Evolutionary conservation across 179 eudicot genomes (phyloP).

Genomic region (Actinidia chinensis): DNA sequence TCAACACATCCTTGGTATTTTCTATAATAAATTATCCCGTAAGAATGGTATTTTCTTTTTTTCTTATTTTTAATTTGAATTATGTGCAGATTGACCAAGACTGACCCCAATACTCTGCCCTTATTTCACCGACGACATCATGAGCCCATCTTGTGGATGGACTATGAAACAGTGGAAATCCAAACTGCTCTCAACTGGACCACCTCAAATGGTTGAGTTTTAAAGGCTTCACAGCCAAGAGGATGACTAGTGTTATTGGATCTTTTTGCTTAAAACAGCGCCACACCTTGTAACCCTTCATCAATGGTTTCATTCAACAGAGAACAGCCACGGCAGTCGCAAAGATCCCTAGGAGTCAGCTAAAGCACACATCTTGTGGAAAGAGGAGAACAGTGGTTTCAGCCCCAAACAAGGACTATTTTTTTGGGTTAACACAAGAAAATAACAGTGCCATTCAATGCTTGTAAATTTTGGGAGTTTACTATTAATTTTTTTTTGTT

Average conservation of each 20-base stretch:
- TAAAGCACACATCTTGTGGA: not conserved
- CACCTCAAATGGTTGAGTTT: constrained; percentile 18
- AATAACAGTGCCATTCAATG: no score
- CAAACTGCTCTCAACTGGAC: constrained; percentile 4
- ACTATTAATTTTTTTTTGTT: no score
- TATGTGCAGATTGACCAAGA: constrained; percentile 15
- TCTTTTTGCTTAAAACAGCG: constrained; percentile 22
- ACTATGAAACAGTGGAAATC: constrained; percentile 13
- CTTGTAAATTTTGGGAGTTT: no score
- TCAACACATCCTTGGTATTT: no score
- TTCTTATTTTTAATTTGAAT: not conserved
- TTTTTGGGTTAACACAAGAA: not conserved
- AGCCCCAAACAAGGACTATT: constrained; percentile 4
- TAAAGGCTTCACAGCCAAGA: constrained; percentile 15
- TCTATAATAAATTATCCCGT: no score
- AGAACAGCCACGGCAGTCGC: not conserved
- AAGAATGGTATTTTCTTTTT: not conserved
- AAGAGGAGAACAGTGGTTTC: not conserved
- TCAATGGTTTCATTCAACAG: constrained; percentile 6
- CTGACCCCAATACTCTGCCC: constrained; percentile 12
- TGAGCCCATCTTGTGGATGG: constrained; percentile 26
- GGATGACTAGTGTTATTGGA: constrained; percentile 19
- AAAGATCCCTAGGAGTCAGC: constrained; percentile 11
- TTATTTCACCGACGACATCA: constrained; percentile 21
- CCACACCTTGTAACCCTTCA: not conserved